These are phyloP conservation scores for Linum lewisii DNA, from an alignment of 345 rosid species.

Conservation along the genomic window DNA sequence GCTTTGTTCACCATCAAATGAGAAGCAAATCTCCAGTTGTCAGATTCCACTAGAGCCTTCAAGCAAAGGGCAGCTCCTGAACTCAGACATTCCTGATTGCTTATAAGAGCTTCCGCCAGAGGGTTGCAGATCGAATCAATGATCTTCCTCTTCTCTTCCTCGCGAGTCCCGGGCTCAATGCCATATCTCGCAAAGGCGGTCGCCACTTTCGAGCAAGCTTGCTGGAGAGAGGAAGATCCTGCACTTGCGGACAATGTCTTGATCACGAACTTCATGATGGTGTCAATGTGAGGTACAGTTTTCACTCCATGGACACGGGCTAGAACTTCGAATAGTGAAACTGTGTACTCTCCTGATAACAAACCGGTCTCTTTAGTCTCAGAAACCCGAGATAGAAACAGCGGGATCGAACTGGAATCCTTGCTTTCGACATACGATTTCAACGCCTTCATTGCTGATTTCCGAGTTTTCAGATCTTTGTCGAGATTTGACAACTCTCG, in stretches of 20 bases:
- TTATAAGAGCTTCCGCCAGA: slow-evolving; percentile 63
- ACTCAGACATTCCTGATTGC: slow-evolving; percentile 71
- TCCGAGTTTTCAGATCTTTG: slow-evolving; percentile 64
- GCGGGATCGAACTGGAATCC: slow-evolving; percentile 73
- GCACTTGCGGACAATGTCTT: slow-evolving; percentile 86
- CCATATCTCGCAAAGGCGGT: slow-evolving; percentile 87
- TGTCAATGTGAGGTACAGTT: slow-evolving; percentile 82
- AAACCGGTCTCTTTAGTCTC: slow-evolving; percentile 83
- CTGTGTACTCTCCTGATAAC: slow-evolving; percentile 72
- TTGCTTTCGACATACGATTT: slow-evolving; percentile 69
- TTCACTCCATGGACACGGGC: slow-evolving; percentile 92
- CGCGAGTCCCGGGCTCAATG: slow-evolving; percentile 61
- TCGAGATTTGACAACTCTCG: slow-evolving; percentile 76
- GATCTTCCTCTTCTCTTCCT: slow-evolving; percentile 58
- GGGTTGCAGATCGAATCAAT: slow-evolving; percentile 81
- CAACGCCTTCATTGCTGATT: slow-evolving; percentile 74
- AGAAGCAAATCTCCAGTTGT: slow-evolving; percentile 85
- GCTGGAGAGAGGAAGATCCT: slow-evolving; percentile 89
- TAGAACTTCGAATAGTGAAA: slow-evolving; percentile 87
- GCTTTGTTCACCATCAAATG: slow-evolving; percentile 83
- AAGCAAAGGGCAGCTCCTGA: slow-evolving; percentile 89
- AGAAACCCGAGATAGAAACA: slow-evolving; percentile 83
- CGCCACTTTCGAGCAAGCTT: slow-evolving; percentile 91
- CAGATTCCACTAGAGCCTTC: slow-evolving; percentile 76
- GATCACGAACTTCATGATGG: slow-evolving; percentile 74